A percentile compares a stretch with the other conserved stretches of the same genome.
Evolutionary conservation across 148 eudicot genomes (phyloP).

Genomic region (Camellia lanceoleosa): DNA sequence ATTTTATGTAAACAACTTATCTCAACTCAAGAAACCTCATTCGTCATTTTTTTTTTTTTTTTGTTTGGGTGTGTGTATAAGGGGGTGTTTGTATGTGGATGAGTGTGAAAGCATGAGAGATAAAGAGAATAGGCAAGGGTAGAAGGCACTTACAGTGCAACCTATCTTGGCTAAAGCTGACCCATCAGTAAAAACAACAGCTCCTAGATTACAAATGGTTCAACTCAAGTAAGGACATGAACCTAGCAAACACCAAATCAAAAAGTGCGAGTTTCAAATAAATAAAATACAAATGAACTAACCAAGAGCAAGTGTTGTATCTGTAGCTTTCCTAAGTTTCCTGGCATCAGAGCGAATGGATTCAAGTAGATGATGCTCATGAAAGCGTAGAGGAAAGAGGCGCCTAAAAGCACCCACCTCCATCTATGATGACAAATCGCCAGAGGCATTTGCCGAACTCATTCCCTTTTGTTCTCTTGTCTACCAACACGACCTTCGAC

Average conservation of each 20-base stretch:
- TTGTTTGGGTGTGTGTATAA: too few relatives aligned
- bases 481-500: background rate
- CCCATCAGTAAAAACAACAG: conserved; percentile 90
- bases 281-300: conserved; percentile 22
- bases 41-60: background rate
- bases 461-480: conserved; percentile 18
- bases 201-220: conserved; percentile 40
- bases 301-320: conserved; percentile 79
- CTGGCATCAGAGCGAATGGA: conserved; percentile 82
- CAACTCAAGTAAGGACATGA: background rate
- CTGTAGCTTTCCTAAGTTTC: conserved; percentile 61
- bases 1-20: background rate
- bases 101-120: background rate
- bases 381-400: conserved; percentile 72
- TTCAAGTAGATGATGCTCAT: conserved; percentile 71
- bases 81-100: too few relatives aligned
- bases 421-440: conserved; percentile 71
- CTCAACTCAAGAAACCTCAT: background rate
- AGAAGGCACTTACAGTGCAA: conserved; percentile 58
- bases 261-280: background rate
- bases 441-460: conserved; percentile 35
- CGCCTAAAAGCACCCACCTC: conserved; percentile 86
- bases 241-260: background rate
- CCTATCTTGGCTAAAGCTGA: conserved; percentile 92
- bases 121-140: background rate